Percentiles rank a stretch among this genome's conserved stretches.
Evolutionary conservation across 768 basidiomycete genomes (phyloP).

Genomic region (Leccinum pellstonianum): DNA sequence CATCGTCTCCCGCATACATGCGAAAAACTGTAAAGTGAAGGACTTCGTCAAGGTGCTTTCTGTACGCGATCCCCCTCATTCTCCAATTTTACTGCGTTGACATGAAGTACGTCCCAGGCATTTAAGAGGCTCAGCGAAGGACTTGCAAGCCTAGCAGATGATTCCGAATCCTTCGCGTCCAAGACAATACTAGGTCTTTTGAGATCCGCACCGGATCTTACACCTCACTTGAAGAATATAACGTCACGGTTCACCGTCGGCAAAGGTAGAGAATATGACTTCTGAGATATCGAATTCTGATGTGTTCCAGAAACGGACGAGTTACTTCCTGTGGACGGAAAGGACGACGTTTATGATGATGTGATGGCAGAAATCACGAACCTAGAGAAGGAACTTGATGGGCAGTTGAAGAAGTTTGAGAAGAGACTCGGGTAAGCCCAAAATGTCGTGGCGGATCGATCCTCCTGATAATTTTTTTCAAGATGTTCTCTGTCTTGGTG

Average conservation of each 20-base stretch:
- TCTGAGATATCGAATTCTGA: conserved; percentile 21
- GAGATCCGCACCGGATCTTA: conserved; percentile 77
- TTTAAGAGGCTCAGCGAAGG: conserved; percentile 75
- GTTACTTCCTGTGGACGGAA: conserved; percentile 79
- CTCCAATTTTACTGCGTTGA: conserved; percentile 1
- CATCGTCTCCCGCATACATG: conserved; percentile 92
- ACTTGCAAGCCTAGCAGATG: conserved; percentile 57
- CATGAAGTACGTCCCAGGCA: conserved; percentile 43
- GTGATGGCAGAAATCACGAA: conserved; percentile 67
- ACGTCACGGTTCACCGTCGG: conserved; percentile 61
- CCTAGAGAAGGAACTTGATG: conserved; percentile 72
- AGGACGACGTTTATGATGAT: conserved; percentile 81
- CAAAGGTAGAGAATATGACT: conserved; percentile 46
- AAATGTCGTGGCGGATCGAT: conserved; percentile 7
- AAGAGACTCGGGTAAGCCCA: conserved; percentile 59
- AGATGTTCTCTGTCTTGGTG: conserved; percentile 57
- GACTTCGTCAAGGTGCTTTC: conserved; percentile 85
- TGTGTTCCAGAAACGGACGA: conserved; percentile 55
- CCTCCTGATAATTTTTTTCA: conserved; percentile 26
- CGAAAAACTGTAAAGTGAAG: conserved; percentile 81
- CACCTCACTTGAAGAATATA: conserved; percentile 68
- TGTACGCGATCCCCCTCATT: conserved; percentile 40
- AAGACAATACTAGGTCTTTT: conserved; percentile 74
- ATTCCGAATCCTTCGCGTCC: conserved; percentile 73
- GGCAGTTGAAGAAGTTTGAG: conserved; percentile 61